phyloP scores from a whole-genome alignment of 2,329 filamentous ascomycete genomes.

The Epichloe amarillans region DNA sequence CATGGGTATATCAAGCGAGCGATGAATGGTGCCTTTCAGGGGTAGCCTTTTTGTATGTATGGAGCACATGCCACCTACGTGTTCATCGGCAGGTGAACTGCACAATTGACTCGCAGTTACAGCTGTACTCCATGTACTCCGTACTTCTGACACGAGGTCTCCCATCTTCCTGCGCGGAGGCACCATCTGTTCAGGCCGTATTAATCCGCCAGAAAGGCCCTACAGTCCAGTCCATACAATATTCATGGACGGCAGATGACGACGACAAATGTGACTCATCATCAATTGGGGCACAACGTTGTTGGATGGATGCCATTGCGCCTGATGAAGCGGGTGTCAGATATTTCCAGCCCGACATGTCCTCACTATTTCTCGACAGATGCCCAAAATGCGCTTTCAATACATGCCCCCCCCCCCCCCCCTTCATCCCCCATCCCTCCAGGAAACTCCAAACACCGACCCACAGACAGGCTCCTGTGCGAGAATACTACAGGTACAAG shows the following conservation, averaged over 20 bases:
- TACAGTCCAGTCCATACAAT: too few relatives aligned
- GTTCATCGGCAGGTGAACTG: neutral
- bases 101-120: neutral
- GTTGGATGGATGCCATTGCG: too few relatives aligned
- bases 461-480: neutral
- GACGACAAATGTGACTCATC: too few relatives aligned
- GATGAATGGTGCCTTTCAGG: neutral
- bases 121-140: too few relatives aligned
- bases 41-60: neutral
- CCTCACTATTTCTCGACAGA: neutral
- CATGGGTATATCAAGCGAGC: slow-evolving; percentile 28
- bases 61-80: neutral
- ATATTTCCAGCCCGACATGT: neutral
- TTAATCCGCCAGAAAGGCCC: too few relatives aligned
- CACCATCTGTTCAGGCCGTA: too few relatives aligned
- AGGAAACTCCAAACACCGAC: slow-evolving; percentile 3
- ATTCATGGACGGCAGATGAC: too few relatives aligned
- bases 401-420: too few relatives aligned
- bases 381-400: neutral
- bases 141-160: too few relatives aligned
- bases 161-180: too few relatives aligned
- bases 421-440: neutral
- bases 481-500: slow-evolving; percentile 56
- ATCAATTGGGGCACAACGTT: too few relatives aligned
- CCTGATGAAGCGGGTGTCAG: too few relatives aligned